Evolutionary conservation across 352 stramenopile species (phyloP), one percentile per base, ranked within the genome.

Genomic region (Ophiocytium majus): DNA sequence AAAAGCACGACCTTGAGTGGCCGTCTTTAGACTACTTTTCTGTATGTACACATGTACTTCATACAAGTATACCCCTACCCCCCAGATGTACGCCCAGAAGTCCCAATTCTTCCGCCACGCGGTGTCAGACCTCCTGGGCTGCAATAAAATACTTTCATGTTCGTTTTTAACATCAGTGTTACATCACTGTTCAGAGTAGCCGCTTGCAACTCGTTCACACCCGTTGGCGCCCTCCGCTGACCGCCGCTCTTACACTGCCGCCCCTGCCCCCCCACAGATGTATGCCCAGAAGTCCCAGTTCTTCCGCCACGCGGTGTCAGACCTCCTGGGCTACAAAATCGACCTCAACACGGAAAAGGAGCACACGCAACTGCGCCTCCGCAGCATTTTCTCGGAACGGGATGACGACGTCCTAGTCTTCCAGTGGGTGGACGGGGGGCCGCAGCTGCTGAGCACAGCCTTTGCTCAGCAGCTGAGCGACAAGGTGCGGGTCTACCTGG

Each of bases 391-490:
- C 84, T 92, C 93, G 0, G 93, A 95, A 35, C 91, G 95, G 82
- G 91, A 94, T 28, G 92, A 94, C 80, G 93, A 96, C 86, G 91
- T 94, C 78, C 88, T 96, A 64, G 85, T 95, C 66, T 93, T 96
- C 78, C 92, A 93, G 36, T 95, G 95, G 92, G 92, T 95, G 82
- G 74, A 91, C 32, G 91, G 91, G 81, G 91, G 90, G 0, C 86
- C 95, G 80, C 92, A 96, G 89, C 84, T 97, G 83, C 86, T 97
- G 32, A 92, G 95, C 75, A 95, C 92, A 49, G 90, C 93, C 9
- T 96, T 94, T 82, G 93, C 90, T 63, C 86, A 85, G 28, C 90
- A 91, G 82, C 92, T 95, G 81, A 85, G 93, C 78, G 88, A 91
- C 84, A 89, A 92, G 63, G 88, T 92, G 33, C 91, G 94, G 64